Evolutionary conservation across 306 rosid genomes (phyloP).

Genomic region (Vicia villosa): DNA sequence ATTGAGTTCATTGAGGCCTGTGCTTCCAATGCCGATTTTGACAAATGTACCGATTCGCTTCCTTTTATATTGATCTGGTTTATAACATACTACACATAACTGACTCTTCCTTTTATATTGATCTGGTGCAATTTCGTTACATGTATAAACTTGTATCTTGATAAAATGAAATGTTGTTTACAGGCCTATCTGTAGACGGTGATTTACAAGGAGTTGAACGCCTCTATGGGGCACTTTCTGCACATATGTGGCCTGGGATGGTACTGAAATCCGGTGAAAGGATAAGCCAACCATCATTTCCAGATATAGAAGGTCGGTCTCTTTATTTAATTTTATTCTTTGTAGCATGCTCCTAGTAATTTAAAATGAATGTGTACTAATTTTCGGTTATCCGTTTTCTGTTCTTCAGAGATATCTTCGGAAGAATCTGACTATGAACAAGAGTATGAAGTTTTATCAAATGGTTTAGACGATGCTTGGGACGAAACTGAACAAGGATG

Average conservation of each 20-base stretch:
- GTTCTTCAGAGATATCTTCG: conserved; percentile 64
- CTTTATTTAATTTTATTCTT: neutral
- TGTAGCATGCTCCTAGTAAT: conserved; percentile 9
- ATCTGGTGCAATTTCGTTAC: neutral
- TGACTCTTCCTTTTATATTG: too few species aligned
- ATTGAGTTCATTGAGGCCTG: conserved; percentile 88
- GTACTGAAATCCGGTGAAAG: conserved; percentile 76
- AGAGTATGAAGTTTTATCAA: conserved; percentile 73
- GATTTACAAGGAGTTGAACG: conserved; percentile 94
- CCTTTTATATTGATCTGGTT: conserved; percentile 23
- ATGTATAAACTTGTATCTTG: conserved; percentile 1
- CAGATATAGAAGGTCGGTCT: conserved; percentile 65
- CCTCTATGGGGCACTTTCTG: conserved; percentile 82
- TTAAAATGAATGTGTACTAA: conserved; percentile 17
- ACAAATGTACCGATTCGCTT: conserved; percentile 61
- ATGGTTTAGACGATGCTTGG: conserved; percentile 72
- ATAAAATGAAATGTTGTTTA: conserved; percentile 31
- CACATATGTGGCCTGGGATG: conserved; percentile 99
- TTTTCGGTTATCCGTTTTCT: conserved; percentile 33
- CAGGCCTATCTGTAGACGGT: conserved; percentile 82
- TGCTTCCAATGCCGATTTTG: conserved; percentile 78
- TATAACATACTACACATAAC: conserved; percentile 23
- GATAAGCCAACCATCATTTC: conserved; percentile 64
- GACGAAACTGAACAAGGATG: conserved; percentile 66
- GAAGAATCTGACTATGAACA: conserved; percentile 87